Conservation (phyloP, 495 filamentous ascomycete genomes). For the Cryomyces minteri region DNA sequence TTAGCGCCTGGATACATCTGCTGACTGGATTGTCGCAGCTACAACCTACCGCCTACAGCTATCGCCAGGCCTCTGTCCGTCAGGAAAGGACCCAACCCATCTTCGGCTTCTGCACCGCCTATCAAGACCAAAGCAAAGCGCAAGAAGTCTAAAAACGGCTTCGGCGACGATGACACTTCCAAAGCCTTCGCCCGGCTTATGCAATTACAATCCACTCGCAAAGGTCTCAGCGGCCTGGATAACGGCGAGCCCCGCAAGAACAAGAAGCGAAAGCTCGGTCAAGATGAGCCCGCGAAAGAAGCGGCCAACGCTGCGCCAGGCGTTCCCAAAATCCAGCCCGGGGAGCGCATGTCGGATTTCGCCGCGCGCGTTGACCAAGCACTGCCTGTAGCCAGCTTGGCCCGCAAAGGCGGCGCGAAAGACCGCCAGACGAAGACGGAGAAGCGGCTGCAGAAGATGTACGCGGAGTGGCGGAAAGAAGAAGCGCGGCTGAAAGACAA, state of each 20-base stretch:
- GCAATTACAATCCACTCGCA: conserved; percentile 37
- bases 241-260: conserved; percentile 32
- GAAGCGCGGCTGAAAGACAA: conserved; percentile 35
- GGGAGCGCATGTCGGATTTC: conserved; percentile 70
- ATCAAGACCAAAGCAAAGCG: conserved; percentile 24
- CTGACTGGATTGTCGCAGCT: conserved; percentile 21
- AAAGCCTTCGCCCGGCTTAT: conserved; percentile 72
- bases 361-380: conserved; percentile 69
- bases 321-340: conserved; percentile 54
- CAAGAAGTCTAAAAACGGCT: conserved; percentile 15
- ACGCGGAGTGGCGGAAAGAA: conserved; percentile 62
- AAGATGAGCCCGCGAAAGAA: conserved; percentile 2
- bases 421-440: conserved; percentile 56
- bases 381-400: conserved; percentile 44
- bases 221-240: conserved; percentile 47
- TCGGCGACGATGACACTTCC: conserved; percentile 57
- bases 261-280: conserved; percentile 26
- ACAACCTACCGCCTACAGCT: conserved; percentile 56
- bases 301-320: conserved; percentile 6
- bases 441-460: conserved; percentile 62
- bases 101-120: conserved; percentile 8
- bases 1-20: no score
- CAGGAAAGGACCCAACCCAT: conserved; percentile 12
- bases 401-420: conserved; percentile 26
- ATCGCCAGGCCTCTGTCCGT: conserved; percentile 54